phyloP scores from a whole-genome alignment of 2,329 filamentous ascomycete species.

The Teratosphaeria gauchensis region DNA sequence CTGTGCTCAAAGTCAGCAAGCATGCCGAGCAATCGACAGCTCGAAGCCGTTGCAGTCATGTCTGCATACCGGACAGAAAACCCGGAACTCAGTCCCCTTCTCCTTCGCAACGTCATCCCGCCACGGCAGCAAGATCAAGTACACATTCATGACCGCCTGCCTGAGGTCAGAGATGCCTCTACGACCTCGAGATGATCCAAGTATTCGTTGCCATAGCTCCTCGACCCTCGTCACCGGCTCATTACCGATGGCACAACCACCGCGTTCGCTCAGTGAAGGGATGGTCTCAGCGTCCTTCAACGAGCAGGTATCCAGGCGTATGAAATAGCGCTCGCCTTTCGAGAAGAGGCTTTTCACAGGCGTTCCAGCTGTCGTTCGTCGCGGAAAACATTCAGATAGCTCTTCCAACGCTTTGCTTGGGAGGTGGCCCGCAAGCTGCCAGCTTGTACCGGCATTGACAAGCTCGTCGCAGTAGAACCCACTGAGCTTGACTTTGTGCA shows the following conservation, averaged over 20 bases:
- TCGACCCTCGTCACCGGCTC: not conserved
- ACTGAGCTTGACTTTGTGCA: not conserved
- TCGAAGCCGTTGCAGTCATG: not conserved
- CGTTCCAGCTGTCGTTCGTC: not conserved
- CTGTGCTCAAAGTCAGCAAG: not conserved
- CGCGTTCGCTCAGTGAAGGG: not conserved
- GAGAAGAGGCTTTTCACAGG: not conserved
- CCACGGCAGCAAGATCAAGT: not conserved
- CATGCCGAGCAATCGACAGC: not conserved
- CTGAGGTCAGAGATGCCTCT: not conserved
- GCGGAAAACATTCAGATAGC: not conserved
- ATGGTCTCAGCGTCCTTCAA: not conserved
- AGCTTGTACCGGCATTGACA: not conserved
- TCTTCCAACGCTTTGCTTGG: not conserved
- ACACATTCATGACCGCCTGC: not conserved
- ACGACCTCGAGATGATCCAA: not conserved
- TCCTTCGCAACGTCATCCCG: not conserved
- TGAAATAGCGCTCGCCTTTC: not conserved
- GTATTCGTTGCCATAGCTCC: not conserved
- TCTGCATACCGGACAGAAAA: not conserved
- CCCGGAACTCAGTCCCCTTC: not conserved
- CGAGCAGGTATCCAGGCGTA: not conserved
- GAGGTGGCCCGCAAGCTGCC: not conserved
- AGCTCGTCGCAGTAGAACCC: not conserved
- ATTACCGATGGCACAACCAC: not conserved